These are phyloP conservation scores for Penicillium janthinellum DNA, from an alignment of 2,329 filamentous ascomycete species.

Conservation along the genomic window DNA sequence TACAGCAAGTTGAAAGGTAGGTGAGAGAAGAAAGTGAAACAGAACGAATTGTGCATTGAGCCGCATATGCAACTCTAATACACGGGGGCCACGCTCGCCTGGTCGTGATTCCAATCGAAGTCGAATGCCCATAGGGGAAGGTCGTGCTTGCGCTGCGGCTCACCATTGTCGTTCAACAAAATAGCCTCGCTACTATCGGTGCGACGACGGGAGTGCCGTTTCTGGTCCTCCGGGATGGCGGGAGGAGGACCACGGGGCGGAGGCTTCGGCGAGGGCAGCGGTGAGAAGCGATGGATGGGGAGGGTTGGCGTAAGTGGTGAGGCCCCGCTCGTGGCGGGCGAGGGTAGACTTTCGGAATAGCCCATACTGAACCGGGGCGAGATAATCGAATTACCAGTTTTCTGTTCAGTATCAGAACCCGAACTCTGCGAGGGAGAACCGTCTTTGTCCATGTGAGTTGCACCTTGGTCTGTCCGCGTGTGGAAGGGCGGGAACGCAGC, in stretches of 20 bases:
- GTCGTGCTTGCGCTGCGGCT: slow-evolving; percentile 58
- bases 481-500: slow-evolving; percentile 32
- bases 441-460: slow-evolving; percentile 31
- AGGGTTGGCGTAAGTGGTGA: slow-evolving; percentile 46
- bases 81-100: slow-evolving; percentile 37
- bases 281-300: slow-evolving; percentile 42
- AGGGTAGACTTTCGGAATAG: slow-evolving; percentile 44
- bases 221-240: slow-evolving; percentile 35
- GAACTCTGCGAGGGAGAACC: slow-evolving; percentile 32
- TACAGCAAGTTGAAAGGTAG: slow-evolving; percentile 11
- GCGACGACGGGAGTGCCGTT: slow-evolving; percentile 42
- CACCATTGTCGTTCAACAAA: slow-evolving; percentile 46
- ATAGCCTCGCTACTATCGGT: slow-evolving; percentile 52
- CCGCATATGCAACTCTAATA: slow-evolving; percentile 28
- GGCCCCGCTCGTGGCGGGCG: slow-evolving; percentile 37
- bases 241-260: slow-evolving; percentile 36
- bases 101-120: slow-evolving; percentile 47
- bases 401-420: slow-evolving; percentile 40
- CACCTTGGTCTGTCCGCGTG: slow-evolving; percentile 30
- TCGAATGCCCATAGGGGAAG: slow-evolving; percentile 46
- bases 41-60: slow-evolving; percentile 7
- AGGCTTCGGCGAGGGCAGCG: slow-evolving; percentile 37
- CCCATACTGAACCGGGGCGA: slow-evolving; percentile 39
- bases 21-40: slow-evolving; percentile 7
- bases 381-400: slow-evolving; percentile 31